Base-by-base conservation (phyloP, 148 eudicot genomes). In the Arctostaphylos glauca region DNA sequence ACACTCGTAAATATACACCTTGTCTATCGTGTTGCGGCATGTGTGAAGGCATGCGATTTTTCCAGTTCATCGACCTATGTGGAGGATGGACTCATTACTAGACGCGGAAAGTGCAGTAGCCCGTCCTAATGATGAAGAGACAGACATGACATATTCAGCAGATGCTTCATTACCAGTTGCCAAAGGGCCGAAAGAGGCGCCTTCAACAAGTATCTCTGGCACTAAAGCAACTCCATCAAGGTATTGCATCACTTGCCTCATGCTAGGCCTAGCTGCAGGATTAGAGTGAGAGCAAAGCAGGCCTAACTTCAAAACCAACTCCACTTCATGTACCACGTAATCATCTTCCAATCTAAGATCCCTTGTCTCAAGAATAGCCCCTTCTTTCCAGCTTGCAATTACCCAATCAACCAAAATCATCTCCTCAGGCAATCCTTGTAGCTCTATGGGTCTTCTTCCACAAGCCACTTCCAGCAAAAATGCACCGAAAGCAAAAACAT, bases 231-330 rank as follows among this genome's bases (percentile, higher is more conserved):
- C 88, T 55, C 89, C 86, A 21, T 83, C 82, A 79, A 89, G 44
- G 78, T 85, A 85, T 80, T 86, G 84, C 76, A 82, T 75, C n/a
- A 84, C 86, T 80, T 89, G 87, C 81, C 89, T 87, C 89, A 89
- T 89, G 72, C 79, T 84, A 19, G 91, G 89, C 77, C 91, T 85
- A 53, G 68, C 74, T 56, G 84, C 89, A 1, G 89, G 81, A 31
- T 78, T 81, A n/a, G 84, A 72, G 58, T 85, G 74, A 5, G 86
- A 87, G 79, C 91, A 89, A 50, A 87, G 55, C 53, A 89, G 55
- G 9, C 91, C 89, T 25, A 89, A 50, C 60, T 84, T 87, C 74
- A 87, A 80, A 66, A 78, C 85, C 60, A 84, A 53, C 77, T 85
- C 88, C 83, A 82, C 67, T 76, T 89, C 91, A 18, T 87, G 82